Conservation (phyloP, 192 early-diverging fungal species). For the Backusella tarrabulga region DNA sequence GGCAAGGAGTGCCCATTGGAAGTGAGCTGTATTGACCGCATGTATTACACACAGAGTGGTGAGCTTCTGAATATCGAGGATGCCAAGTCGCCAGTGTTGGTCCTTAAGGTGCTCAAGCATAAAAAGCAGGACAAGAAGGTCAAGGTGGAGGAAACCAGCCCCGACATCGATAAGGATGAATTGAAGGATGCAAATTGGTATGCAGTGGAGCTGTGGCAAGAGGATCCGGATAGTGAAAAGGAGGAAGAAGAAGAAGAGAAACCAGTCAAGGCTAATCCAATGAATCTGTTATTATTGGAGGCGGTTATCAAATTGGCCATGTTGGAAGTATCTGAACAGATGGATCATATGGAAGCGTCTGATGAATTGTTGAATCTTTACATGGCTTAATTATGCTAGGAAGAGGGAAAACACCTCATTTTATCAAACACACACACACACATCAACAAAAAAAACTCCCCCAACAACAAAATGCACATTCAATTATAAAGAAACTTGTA, state of each 20-base stretch:
- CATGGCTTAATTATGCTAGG: conserved; percentile 8
- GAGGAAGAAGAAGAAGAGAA: conserved; percentile 3
- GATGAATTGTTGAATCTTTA: conserved; percentile 70
- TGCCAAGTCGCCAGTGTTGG: conserved; percentile 62
- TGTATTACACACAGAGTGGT: conserved; percentile 77
- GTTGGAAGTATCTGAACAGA: conserved; percentile 64
- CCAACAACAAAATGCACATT: too few relatives aligned
- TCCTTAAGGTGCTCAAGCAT: conserved; percentile 58
- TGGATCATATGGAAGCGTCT: conserved; percentile 57
- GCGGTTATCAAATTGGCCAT: conserved; percentile 60
- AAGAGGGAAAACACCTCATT: neutral
- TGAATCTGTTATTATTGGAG: conserved; percentile 61
- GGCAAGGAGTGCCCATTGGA: conserved; percentile 39
- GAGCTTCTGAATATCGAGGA: conserved; percentile 77
- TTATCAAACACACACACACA: neutral
- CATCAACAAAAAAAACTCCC: too few relatives aligned
- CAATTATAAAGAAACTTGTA: too few relatives aligned
- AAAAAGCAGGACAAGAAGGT: neutral
- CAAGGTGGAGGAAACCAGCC: conserved; percentile 16
- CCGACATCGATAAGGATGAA: conserved; percentile 29
- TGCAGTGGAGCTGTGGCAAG: conserved; percentile 35
- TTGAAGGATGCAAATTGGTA: conserved; percentile 27
- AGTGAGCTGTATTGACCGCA: conserved; percentile 43
- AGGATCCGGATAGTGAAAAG: conserved; percentile 8
- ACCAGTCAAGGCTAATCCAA: conserved; percentile 8